Evolutionary conservation across 306 rosid species (phyloP).

Genomic region (Senna tora): DNA sequence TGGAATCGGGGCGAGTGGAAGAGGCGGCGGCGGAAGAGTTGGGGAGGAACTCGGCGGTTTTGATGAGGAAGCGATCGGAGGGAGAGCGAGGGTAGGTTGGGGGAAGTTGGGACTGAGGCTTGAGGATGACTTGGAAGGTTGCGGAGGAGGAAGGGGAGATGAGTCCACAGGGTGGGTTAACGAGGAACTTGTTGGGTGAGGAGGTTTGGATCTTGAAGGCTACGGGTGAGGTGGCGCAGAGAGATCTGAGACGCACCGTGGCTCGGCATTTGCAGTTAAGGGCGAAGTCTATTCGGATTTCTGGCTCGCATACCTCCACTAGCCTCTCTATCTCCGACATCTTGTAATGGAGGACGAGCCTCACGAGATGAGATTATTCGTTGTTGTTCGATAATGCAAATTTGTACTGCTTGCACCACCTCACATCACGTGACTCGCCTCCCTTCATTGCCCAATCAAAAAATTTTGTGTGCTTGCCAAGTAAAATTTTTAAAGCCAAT

Average conservation of each 20-base stretch:
- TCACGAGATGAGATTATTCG: too few species aligned
- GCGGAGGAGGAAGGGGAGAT: constrained; percentile 58
- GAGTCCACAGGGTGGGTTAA: constrained; percentile 74
- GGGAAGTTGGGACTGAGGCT: constrained; percentile 70
- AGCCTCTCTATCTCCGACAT: constrained; percentile 48
- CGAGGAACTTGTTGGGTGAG: constrained; percentile 71
- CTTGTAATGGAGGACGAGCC: too few species aligned
- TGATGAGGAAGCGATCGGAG: constrained; percentile 70
- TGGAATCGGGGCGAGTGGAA: constrained; percentile 38
- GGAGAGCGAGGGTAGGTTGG: constrained; percentile 70
- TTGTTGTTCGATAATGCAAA: not conserved
- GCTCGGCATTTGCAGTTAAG: constrained; percentile 71
- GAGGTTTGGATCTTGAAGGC: constrained; percentile 88
- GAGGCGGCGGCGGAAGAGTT: constrained; percentile 33
- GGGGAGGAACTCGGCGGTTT: constrained; percentile 41
- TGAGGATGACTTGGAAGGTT: constrained; percentile 77
- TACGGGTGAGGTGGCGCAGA: constrained; percentile 42
- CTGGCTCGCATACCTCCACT: constrained; percentile 65
- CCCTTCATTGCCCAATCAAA: too few species aligned
- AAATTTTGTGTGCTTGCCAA: too few species aligned
- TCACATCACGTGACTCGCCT: not conserved
- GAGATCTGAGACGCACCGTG: constrained; percentile 59
- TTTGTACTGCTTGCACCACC: too few species aligned
- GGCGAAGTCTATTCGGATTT: constrained; percentile 61
- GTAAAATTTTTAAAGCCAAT: too few species aligned